Base-by-base conservation (phyloP, 768 basidiomycete species). In the Botryobasidium botryosum region DNA sequence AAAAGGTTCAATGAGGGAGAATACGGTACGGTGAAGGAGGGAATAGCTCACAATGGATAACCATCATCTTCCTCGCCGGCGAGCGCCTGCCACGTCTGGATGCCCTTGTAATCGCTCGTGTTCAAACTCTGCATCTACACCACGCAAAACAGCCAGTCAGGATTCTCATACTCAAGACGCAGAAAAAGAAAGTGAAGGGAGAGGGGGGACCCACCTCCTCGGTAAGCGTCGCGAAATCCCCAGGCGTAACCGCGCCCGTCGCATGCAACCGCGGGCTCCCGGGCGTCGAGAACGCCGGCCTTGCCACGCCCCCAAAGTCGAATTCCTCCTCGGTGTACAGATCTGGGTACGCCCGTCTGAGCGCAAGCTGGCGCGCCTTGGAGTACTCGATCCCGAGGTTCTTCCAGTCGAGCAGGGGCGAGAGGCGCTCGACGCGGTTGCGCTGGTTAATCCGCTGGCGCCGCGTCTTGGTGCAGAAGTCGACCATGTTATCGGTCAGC, bases 371-470 rank as follows among this genome's bases (percentile, higher is more conserved):
- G 33, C 94, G 68, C 21, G 87, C 83, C 67, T 96, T 99, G 60
- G 80, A 78, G 62, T 99, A 99, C 62, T 99, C 94, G 50, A 97
- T 73, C 2, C 94, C 94, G 25, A 99, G 67, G 57, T 87, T 87
- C 68, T 99, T 99, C 94, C 94, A 97, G 60, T 99, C 94, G 48
- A 99, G 68, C 46, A 99, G 62, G 13, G 92, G 92, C 40, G 77
- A 80, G 15, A 99, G 69, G 23, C 94, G 75, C 59, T 99, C 94
- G 44, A 96, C 92, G 35, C 94, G 77, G 65, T 97, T 99, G 26
- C 94, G 81, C 65, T 97, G 94, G 63, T 99, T 97, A 62, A 97
- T 97, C 40, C 94, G 74, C 61, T 97, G 94, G 35, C 94, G 72
- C n/a, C 94, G 71, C 3, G 88, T 79, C 68, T 87, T 88, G 52